phyloP scores from a whole-genome alignment of 345 rosid genomes.

The Gossypium herbaceum region DNA sequence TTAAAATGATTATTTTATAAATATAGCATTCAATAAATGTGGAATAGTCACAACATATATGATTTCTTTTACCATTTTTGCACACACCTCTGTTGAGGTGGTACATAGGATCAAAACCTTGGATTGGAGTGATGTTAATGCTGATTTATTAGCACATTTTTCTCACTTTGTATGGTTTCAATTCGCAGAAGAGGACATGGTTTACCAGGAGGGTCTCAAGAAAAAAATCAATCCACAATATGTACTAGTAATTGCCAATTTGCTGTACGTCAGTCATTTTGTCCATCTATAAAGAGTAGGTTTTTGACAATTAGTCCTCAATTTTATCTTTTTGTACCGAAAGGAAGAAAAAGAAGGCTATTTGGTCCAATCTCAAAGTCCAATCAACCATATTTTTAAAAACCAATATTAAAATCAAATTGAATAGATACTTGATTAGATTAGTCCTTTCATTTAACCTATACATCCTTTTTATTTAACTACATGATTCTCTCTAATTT shows the following conservation, averaged over 20 bases:
- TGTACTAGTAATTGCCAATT: too few species aligned
- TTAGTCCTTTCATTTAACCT: not conserved
- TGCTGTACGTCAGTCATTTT: not conserved
- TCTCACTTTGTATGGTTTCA: not conserved
- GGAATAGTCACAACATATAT: too few species aligned
- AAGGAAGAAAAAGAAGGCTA: conserved; percentile 3
- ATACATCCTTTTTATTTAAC: too few species aligned
- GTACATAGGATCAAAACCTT: not conserved
- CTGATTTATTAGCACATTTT: too few species aligned
- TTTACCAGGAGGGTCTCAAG: not conserved
- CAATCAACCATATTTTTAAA: too few species aligned
- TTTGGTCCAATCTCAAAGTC: not conserved
- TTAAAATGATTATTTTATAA: too few species aligned
- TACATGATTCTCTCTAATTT: not conserved
- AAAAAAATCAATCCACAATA: not conserved
- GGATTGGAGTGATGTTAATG: not conserved
- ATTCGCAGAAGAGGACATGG: not conserved
- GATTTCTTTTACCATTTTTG: too few species aligned
- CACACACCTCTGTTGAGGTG: too few species aligned
- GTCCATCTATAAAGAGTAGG: not conserved
- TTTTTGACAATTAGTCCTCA: not conserved
- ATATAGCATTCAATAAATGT: too few species aligned
- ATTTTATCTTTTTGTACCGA: not conserved
- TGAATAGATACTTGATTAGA: not conserved
- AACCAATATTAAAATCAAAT: not conserved